Base-by-base conservation (phyloP, 169 alveolate species). In the Cardiosporidium cionae region DNA sequence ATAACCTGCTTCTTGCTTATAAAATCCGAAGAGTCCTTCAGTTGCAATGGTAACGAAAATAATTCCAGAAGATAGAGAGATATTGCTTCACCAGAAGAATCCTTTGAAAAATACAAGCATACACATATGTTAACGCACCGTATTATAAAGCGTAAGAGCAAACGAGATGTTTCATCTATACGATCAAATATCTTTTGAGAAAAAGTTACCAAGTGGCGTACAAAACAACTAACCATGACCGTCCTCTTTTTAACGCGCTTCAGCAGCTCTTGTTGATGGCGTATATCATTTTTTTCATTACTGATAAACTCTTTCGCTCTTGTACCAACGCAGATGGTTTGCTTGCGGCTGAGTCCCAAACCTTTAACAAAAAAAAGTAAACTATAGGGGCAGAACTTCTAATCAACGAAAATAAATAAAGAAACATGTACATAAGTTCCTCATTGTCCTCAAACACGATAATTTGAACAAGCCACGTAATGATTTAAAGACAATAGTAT, bases 311-410 rank as follows among this genome's bases (percentile, higher is more conserved):
- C 94, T 65, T 74, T 36, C 31, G 95, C 95, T n/a, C 94, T 82
- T 16, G 95, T 90, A 0, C 95, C 95, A 1, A 90, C 95, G 9
- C 87, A 91, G 32, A 90, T 80, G 33, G 95, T 88, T 80, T 90
- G 95, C 66, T 86, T 83, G 6, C 88, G 83, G 25, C 87, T 84
- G n/a, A 90, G 81, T 0, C 95, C 95, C 1, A 90, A 82, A 2
- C 93, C 95, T 80, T 63, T 3, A 3, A 7, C 16, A 58, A 36
- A n/a, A n/a, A n/a, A n/a, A n/a, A n/a, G n/a, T n/a, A n/a, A n/a
- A n/a, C n/a, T n/a, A n/a, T n/a, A n/a, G n/a, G n/a, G n/a, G n/a
- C n/a, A n/a, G n/a, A n/a, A n/a, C n/a, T n/a, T n/a, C n/a, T n/a
- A n/a, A n/a, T n/a, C n/a, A n/a, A n/a, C n/a, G n/a, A n/a, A n/a